phyloP scores from a whole-genome alignment of 2,329 filamentous ascomycete genomes.

The Chaetomiaceae sp. region DNA sequence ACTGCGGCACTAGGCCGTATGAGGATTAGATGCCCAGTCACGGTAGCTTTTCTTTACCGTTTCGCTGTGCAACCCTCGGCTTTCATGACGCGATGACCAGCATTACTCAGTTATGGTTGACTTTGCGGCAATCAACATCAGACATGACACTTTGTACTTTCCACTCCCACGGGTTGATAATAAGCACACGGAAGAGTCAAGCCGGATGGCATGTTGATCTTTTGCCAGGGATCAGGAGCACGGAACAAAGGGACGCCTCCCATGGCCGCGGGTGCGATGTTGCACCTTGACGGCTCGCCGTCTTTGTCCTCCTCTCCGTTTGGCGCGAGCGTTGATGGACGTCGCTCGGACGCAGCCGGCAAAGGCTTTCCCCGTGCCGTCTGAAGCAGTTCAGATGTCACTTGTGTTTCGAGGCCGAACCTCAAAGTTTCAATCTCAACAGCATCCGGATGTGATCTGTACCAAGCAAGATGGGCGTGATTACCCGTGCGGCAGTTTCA shows the following conservation, averaged over 20 bases:
- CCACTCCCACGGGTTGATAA: neutral
- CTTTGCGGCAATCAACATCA: constrained; percentile 4
- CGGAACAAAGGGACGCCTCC: no score
- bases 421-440: neutral
- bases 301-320: no score
- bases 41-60: neutral
- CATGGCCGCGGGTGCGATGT: neutral
- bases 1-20: neutral
- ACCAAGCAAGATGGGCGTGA: no score
- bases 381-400: constrained; percentile 1
- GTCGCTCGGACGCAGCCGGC: neutral
- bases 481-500: no score
- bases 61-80: neutral
- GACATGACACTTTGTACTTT: constrained; percentile 3
- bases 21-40: neutral
- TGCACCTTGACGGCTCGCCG: neutral
- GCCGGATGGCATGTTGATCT: neutral
- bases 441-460: neutral
- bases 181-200: neutral
- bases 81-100: constrained; percentile 9
- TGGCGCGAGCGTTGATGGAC: no score
- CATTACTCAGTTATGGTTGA: constrained; percentile 5
- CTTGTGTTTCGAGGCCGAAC: constrained; percentile 1
- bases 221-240: no score
- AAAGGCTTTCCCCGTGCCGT: neutral